Evolutionary conservation across 148 eudicot genomes (phyloP).

Genomic region (Agrostemma githago): DNA sequence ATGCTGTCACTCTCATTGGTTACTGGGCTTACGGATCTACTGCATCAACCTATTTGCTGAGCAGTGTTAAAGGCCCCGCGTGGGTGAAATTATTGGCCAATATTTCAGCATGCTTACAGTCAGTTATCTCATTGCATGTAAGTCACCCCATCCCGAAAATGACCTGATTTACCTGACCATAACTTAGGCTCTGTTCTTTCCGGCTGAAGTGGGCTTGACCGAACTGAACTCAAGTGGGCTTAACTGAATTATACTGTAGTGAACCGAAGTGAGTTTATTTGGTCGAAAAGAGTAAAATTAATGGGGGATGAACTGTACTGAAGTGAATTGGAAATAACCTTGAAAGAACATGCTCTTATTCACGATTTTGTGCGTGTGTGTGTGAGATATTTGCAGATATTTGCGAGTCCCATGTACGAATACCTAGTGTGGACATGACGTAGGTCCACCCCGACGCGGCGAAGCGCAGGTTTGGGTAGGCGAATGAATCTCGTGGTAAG

Average conservation of each 20-base stretch:
- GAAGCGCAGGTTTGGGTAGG: too few relatives aligned
- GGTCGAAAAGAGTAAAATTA: too few relatives aligned
- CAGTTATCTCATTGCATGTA: conserved; percentile 85
- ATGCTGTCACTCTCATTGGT: conserved; percentile 67
- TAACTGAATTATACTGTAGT: too few relatives aligned
- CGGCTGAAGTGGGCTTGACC: too few relatives aligned
- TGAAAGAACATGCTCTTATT: background rate
- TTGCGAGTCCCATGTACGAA: conserved; percentile 98
- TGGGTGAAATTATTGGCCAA: conserved; percentile 78
- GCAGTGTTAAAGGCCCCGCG: conserved; percentile 58
- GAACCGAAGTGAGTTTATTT: too few relatives aligned
- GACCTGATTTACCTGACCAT: background rate
- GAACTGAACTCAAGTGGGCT: too few relatives aligned
- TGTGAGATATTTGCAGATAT: conserved; percentile 48
- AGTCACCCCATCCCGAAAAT: conserved; percentile 7
- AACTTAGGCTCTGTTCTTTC: too few relatives aligned
- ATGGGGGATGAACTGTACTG: background rate
- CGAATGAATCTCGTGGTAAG: too few relatives aligned
- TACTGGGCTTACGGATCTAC: conserved; percentile 92
- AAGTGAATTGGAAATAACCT: background rate
- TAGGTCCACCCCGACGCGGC: too few relatives aligned
- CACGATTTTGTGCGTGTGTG: background rate
- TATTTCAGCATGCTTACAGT: conserved; percentile 65
- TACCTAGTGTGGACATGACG: too few relatives aligned
- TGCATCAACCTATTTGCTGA: conserved; percentile 60